phyloP scores from a whole-genome alignment of 1,284 basidiomycete genomes.

The Tausonia pullulans region DNA sequence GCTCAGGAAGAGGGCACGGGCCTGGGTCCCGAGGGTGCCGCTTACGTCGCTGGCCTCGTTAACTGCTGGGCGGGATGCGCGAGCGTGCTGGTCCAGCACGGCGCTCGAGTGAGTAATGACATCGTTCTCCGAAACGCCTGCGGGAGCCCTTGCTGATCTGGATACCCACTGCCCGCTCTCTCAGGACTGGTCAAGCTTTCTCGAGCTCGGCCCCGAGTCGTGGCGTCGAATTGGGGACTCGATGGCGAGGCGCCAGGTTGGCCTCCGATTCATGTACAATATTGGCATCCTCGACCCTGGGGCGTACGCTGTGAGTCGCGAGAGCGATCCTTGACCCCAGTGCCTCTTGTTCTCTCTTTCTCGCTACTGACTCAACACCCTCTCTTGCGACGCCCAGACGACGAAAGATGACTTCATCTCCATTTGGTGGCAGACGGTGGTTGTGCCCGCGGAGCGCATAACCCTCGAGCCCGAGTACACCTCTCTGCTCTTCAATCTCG shows the following conservation, averaged over 20 bases:
- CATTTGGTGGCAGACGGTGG: slow-evolving; percentile 48
- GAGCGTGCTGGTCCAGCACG: slow-evolving; percentile 52
- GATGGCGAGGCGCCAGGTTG: slow-evolving; percentile 49
- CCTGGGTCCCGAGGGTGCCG: slow-evolving; percentile 21
- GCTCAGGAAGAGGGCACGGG: slow-evolving; percentile 28
- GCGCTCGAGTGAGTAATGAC: slow-evolving; percentile 37
- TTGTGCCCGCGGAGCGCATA: slow-evolving; percentile 37
- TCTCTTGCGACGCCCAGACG: slow-evolving; percentile 31
- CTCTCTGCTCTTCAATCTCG: slow-evolving; percentile 22
- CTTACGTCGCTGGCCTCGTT: slow-evolving; percentile 46
- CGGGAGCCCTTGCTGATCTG: not conserved
- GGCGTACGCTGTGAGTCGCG: slow-evolving; percentile 46
- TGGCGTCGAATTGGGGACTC: slow-evolving; percentile 50
- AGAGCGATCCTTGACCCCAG: not conserved
- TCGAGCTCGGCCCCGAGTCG: slow-evolving; percentile 48
- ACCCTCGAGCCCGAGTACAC: slow-evolving; percentile 53
- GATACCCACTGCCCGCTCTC: not conserved
- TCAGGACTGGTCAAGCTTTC: slow-evolving; percentile 55
- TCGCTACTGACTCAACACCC: not conserved
- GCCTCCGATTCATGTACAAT: slow-evolving; percentile 55
- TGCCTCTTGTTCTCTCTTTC: not conserved
- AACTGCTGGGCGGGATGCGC: slow-evolving; percentile 70
- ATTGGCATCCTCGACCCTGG: slow-evolving; percentile 53
- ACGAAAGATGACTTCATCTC: slow-evolving; percentile 47
- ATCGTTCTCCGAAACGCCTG: not conserved